Evolutionary conservation across 768 basidiomycete genomes (phyloP).

Genomic region (Kondoa malvinella): DNA sequence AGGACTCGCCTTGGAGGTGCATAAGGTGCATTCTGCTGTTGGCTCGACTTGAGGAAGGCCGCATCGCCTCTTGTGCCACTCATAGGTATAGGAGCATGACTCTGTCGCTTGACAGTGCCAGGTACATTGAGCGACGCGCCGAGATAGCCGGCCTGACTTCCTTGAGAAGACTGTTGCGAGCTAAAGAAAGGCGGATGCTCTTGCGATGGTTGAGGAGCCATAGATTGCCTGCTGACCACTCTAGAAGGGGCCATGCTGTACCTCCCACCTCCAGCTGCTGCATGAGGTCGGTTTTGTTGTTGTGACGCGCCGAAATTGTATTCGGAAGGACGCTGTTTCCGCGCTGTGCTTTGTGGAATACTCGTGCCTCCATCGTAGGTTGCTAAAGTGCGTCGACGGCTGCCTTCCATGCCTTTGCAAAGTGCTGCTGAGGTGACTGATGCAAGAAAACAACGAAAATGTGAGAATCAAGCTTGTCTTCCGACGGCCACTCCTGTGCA

Average conservation of each 20-base stretch:
- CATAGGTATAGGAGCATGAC: slow-evolving; percentile 15
- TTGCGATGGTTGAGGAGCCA: background rate
- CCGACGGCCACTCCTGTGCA: too few species aligned
- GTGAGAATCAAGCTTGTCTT: too few species aligned
- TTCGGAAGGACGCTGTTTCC: background rate
- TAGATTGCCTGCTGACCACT: background rate
- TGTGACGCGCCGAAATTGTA: background rate
- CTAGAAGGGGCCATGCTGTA: background rate
- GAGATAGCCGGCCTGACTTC: background rate
- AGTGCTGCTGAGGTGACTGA: too few species aligned
- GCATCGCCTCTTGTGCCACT: slow-evolving; percentile 13
- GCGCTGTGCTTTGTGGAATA: background rate
- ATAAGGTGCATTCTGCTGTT: slow-evolving; percentile 14
- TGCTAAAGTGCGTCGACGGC: background rate
- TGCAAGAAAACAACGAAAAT: too few species aligned
- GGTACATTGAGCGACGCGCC: slow-evolving; percentile 6
- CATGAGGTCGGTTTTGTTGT: background rate
- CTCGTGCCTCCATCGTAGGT: background rate
- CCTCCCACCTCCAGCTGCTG: background rate
- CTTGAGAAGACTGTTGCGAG: background rate
- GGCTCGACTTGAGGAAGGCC: slow-evolving; percentile 15
- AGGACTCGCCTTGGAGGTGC: slow-evolving; percentile 1
- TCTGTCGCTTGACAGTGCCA: slow-evolving; percentile 14
- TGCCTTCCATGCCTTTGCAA: background rate
- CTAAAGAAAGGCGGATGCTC: background rate